Conservation (phyloP, 2,329 filamentous ascomycete species). For the Fonsecaea nubica region DNA sequence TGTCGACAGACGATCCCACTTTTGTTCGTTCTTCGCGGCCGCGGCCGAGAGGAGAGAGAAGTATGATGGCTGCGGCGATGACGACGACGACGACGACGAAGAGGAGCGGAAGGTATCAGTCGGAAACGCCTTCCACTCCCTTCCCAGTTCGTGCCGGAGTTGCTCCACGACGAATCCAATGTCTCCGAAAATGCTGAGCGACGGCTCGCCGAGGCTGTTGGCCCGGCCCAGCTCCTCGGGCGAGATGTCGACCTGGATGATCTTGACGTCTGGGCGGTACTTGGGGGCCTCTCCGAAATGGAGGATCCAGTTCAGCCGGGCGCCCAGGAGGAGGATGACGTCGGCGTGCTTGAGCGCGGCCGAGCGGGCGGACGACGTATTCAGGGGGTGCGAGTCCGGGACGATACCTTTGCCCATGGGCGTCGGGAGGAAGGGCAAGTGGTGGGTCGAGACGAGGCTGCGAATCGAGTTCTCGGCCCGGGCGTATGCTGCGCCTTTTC, state of each 20-base stretch:
- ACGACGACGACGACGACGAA: constrained; percentile 38
- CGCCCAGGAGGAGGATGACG: constrained; percentile 62
- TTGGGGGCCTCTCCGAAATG: constrained; percentile 63
- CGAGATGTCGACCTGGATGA: constrained; percentile 63
- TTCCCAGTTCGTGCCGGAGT: constrained; percentile 49
- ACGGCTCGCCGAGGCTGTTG: constrained; percentile 51
- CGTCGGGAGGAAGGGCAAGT: constrained; percentile 63
- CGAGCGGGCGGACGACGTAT: constrained; percentile 61
- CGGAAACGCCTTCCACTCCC: constrained; percentile 53
- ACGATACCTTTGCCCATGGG: constrained; percentile 67
- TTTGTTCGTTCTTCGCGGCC: constrained; percentile 56
- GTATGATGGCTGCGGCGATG: constrained; percentile 40
- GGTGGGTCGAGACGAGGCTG: constrained; percentile 54
- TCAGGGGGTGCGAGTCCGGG: constrained; percentile 60
- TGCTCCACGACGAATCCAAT: constrained; percentile 58
- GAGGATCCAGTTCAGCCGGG: constrained; percentile 65
- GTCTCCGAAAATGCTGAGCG: constrained; percentile 59
- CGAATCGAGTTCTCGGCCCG: constrained; percentile 56
- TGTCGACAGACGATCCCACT: constrained; percentile 52
- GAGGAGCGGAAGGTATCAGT: constrained; percentile 36
- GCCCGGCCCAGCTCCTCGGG: constrained; percentile 63
- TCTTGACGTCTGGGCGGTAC: constrained; percentile 57
- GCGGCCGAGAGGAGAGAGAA: constrained; percentile 40
- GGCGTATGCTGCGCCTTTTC: constrained; percentile 63
- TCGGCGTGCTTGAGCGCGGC: constrained; percentile 61